Base-by-base conservation (phyloP, 2,329 filamentous ascomycete genomes). In the Blumeria hordei region DNA sequence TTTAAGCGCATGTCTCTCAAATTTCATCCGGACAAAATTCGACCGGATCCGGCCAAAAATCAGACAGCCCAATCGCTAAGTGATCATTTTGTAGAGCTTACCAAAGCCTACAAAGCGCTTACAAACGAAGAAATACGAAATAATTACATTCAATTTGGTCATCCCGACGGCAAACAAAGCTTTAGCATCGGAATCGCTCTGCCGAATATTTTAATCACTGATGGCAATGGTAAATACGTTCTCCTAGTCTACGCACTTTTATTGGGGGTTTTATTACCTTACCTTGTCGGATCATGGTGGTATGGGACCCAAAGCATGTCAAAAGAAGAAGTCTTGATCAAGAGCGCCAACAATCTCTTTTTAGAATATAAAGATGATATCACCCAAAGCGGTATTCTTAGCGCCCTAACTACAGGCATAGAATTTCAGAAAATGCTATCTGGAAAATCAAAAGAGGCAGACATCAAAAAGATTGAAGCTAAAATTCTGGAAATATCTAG, bases 141-240 rank as follows among this genome's bases (percentile, higher is more conserved):
- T 70, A 98, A 98, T 72, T 98, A 85, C 69, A 81, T 94, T 54
- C 85, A 94, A 68, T 98, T 84, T 64, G 92, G 92, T 55, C 88
- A 98, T 68, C 92, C 92, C 6, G 92, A 98, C 67, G 92, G 92
- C 66, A 96, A 95, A 75, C 92, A 98, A 71, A 90, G 88, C 67
- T 92, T 88, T 69, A 95, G 88, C 70, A 96, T 98, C 65, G 90
- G 92, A 60, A 98, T 98, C 61, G 92, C 90, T 49, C 76, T 98
- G 49, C 92, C 92, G 49, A 83, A 92, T 67, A 86, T 92, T 69
- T 88, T 98, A 63, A 77, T 98, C 55, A 84, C 85, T 12, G 87
- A 95, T 61, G 90, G 88, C 55, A 93, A 92, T 67, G 90, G 88
- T 60, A 96, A 95, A 72, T 96, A 93, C 65, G 84, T 98, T 55